Conservation (phyloP, 139 green algal species). For the Coelastrella sp. region DNA sequence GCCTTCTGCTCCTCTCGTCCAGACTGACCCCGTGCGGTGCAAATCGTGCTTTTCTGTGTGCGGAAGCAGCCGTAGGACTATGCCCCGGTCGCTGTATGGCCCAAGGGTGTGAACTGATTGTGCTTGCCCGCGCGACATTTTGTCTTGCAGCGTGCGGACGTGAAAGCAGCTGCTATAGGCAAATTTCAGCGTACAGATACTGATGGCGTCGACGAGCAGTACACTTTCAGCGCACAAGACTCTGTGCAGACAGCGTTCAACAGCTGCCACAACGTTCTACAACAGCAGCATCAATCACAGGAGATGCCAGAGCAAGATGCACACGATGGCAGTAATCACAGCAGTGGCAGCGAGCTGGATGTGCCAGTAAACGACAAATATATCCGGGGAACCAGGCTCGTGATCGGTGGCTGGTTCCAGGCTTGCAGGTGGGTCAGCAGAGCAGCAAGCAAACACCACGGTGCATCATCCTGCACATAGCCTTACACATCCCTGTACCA, state of each 20-base stretch:
- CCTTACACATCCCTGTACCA: no score
- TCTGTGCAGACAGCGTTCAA: conserved; percentile 21
- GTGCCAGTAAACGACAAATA: conserved; percentile 46
- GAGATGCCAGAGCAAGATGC: not conserved
- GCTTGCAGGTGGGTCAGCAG: conserved; percentile 45
- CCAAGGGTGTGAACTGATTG: no score
- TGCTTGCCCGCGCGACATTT: no score
- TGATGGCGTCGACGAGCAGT: conserved; percentile 14
- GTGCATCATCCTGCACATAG: no score
- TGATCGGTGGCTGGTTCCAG: conserved; percentile 48
- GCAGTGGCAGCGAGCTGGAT: conserved; percentile 38
- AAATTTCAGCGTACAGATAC: conserved; percentile 49
- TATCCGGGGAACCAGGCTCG: conserved; percentile 43
- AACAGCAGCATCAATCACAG: conserved; percentile 11
- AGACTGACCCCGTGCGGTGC: no score
- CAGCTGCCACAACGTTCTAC: not conserved
- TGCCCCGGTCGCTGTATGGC: no score
- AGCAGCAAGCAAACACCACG: no score
- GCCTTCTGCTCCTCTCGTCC: not conserved
- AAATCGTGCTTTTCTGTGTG: no score
- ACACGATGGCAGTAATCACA: not conserved
- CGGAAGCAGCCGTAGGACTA: no score
- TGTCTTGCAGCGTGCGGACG: conserved; percentile 3
- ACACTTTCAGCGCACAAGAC: conserved; percentile 11
- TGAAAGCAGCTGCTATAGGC: conserved; percentile 11